Percentiles rank a stretch among this genome's conserved stretches.
Evolutionary conservation across 257 asterid genomes (phyloP).

Genomic region (Solanum appendiculatum): DNA sequence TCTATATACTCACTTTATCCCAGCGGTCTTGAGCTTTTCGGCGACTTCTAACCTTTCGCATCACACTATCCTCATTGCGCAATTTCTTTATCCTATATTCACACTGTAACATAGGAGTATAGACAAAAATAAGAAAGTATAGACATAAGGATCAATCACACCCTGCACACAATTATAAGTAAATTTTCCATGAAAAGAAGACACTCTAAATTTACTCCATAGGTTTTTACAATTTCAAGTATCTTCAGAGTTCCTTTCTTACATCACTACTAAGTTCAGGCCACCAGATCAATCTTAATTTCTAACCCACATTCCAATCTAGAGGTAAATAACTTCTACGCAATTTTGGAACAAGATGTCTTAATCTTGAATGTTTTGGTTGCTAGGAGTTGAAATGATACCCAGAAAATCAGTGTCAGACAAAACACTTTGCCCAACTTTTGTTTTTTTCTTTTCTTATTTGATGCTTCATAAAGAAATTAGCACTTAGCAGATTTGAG

Average conservation of each 20-base stretch:
- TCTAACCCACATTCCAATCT: not conserved
- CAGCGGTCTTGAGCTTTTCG: conserved; percentile 75
- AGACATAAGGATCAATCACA: not conserved
- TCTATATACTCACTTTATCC: conserved; percentile 54
- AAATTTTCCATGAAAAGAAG: not conserved
- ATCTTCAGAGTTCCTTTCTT: not conserved
- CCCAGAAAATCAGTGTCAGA: not conserved
- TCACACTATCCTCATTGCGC: conserved; percentile 64
- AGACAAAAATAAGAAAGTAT: conserved; percentile 1
- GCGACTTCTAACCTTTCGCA: conserved; percentile 60
- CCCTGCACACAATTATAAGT: not conserved
- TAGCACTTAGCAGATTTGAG: not conserved
- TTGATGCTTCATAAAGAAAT: not conserved
- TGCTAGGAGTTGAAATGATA: not conserved
- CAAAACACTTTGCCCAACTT: not conserved
- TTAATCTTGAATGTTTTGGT: not conserved
- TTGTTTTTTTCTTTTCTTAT: not conserved
- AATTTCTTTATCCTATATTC: conserved; percentile 78
- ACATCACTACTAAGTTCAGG: not conserved
- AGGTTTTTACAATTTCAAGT: not conserved
- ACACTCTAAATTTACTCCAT: not conserved
- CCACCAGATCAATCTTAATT: not conserved
- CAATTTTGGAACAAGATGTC: not conserved
- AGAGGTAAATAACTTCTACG: not conserved
- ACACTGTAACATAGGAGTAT: conserved; percentile 37